A percentile compares a stretch with the other conserved stretches of the same genome.
These are phyloP conservation scores for Coix lacrymajobi DNA, from an alignment of 176 grass and related monocot genomes.

Conservation along the genomic window DNA sequence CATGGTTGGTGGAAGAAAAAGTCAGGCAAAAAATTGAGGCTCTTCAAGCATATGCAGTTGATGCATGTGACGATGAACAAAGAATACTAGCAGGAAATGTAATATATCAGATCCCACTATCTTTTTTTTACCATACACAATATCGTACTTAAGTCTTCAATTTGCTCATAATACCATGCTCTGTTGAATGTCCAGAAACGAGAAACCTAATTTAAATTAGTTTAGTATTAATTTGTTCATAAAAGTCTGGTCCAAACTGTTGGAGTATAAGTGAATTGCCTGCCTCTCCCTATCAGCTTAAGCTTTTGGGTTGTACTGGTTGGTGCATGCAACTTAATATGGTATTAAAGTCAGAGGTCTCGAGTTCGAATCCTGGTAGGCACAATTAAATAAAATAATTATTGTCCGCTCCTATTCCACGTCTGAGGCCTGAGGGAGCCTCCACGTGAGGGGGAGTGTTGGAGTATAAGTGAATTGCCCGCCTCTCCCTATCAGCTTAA, in stretches of 20 bases:
- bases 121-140: conserved; percentile 24
- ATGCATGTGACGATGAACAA: conserved; percentile 59
- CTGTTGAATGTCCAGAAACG: background rate
- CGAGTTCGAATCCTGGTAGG: too few relatives aligned
- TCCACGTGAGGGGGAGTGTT: too few relatives aligned
- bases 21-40: conserved; percentile 66
- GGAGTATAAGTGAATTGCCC: too few relatives aligned
- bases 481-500: too few relatives aligned
- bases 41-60: conserved; percentile 74
- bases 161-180: background rate
- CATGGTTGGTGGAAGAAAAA: conserved; percentile 77
- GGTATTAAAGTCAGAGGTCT: too few relatives aligned
- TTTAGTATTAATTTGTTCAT: background rate
- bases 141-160: background rate
- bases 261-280: too few relatives aligned
- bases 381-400: too few relatives aligned
- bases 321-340: too few relatives aligned
- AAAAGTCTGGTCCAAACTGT: background rate
- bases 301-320: too few relatives aligned
- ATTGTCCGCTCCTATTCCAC: too few relatives aligned
- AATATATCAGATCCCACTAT: conserved; percentile 32
- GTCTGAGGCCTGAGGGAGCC: too few relatives aligned
- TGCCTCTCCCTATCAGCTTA: too few relatives aligned
- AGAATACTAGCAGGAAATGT: conserved; percentile 82
- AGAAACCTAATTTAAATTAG: background rate